These are phyloP conservation scores for Ochromonas danica DNA, from an alignment of 108 stramenopile species.

Conservation along the genomic window DNA sequence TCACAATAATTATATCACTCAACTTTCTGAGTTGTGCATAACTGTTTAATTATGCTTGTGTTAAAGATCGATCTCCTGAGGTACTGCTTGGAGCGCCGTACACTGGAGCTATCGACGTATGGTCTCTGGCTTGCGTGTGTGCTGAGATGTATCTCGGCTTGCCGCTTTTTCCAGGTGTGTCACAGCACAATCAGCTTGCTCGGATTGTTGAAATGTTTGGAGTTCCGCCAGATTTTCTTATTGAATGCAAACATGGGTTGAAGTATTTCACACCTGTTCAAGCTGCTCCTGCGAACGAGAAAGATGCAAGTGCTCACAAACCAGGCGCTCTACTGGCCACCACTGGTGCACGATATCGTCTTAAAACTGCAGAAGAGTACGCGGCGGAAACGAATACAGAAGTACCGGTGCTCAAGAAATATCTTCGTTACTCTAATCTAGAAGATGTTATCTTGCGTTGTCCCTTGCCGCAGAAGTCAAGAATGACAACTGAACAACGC, in stretches of 20 bases:
- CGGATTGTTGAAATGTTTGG: slow-evolving; percentile 91
- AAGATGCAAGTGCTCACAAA: slow-evolving; percentile 28
- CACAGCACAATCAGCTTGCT: slow-evolving; percentile 90
- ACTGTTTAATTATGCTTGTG: neutral
- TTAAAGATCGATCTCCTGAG: slow-evolving; percentile 82
- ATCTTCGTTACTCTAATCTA: slow-evolving; percentile 39
- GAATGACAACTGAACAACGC: slow-evolving; percentile 30
- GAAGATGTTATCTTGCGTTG: slow-evolving; percentile 32
- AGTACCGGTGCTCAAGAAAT: slow-evolving; percentile 49
- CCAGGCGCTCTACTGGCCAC: neutral
- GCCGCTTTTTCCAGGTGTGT: slow-evolving; percentile 90
- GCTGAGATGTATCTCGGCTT: slow-evolving; percentile 90
- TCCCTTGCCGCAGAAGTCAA: slow-evolving; percentile 11
- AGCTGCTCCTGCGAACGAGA: slow-evolving; percentile 4
- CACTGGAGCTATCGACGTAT: slow-evolving; percentile 94
- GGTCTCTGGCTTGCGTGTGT: slow-evolving; percentile 91
- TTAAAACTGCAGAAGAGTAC: slow-evolving; percentile 58
- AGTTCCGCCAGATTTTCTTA: slow-evolving; percentile 74
- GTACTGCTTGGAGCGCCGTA: slow-evolving; percentile 79
- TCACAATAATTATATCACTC: neutral
- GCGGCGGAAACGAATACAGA: slow-evolving; percentile 51
- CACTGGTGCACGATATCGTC: slow-evolving; percentile 37
- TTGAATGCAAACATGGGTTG: slow-evolving; percentile 46
- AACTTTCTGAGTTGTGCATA: neutral
- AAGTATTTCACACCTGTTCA: slow-evolving; percentile 51